phyloP scores from a whole-genome alignment of 2,329 filamentous ascomycete species.

The Thelonectria blattea region DNA sequence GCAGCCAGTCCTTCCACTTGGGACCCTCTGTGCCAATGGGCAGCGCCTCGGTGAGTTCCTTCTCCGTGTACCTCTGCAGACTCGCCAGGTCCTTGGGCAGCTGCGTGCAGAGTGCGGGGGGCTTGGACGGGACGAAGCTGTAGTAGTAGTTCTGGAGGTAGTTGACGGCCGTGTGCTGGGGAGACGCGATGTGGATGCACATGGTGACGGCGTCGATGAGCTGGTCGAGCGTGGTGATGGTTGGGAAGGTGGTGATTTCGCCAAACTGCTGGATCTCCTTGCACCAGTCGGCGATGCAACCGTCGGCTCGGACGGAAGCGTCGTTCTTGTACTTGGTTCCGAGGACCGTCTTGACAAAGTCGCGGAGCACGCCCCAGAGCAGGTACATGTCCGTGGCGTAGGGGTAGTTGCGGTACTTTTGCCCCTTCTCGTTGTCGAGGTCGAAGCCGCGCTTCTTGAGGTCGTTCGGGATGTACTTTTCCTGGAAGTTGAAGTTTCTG shows the following conservation, averaged over 20 bases:
- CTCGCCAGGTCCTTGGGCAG: slow-evolving; percentile 11
- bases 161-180: slow-evolving; percentile 28
- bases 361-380: slow-evolving; percentile 15
- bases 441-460: slow-evolving; percentile 30
- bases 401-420: slow-evolving; percentile 28
- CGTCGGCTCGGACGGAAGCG: background rate
- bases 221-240: slow-evolving; percentile 25
- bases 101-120: slow-evolving; percentile 23
- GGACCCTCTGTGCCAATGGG: slow-evolving; percentile 21
- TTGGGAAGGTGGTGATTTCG: slow-evolving; percentile 19
- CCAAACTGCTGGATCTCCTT: slow-evolving; percentile 21
- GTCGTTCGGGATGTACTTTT: slow-evolving; percentile 30
- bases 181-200: slow-evolving; percentile 27
- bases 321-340: slow-evolving; percentile 20
- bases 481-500: slow-evolving; percentile 28
- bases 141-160: slow-evolving; percentile 31
- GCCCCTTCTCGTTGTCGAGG: slow-evolving; percentile 9
- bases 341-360: slow-evolving; percentile 21
- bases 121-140: slow-evolving; percentile 27
- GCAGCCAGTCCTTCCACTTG: slow-evolving; percentile 30
- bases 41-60: slow-evolving; percentile 20
- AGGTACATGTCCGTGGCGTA: slow-evolving; percentile 21
- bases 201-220: slow-evolving; percentile 28
- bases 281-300: slow-evolving; percentile 24
- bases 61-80: slow-evolving; percentile 18